A percentile compares a stretch with the other conserved stretches of the same genome.
These are phyloP conservation scores for Candida methanosorbosa DNA, from an alignment of 805 yeast genomes.

Conservation along the genomic window DNA sequence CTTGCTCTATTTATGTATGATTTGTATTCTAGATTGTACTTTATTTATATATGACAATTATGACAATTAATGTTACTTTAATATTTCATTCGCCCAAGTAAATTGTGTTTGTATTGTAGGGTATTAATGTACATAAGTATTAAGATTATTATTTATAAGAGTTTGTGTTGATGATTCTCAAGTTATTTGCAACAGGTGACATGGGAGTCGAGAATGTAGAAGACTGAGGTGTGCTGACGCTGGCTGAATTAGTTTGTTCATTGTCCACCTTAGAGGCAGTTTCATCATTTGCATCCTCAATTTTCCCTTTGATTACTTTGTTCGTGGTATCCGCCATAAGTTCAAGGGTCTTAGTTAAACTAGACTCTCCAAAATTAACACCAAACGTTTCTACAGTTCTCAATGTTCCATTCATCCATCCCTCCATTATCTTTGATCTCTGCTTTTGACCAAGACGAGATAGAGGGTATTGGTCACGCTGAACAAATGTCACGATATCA, in stretches of 20 bases:
- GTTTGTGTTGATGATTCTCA: conserved; percentile 1
- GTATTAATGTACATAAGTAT: neutral
- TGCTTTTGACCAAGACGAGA: conserved; percentile 73
- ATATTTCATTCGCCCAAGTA: too few species aligned
- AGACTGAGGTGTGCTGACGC: too few species aligned
- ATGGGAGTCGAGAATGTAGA: neutral
- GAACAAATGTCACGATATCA: conserved; percentile 78
- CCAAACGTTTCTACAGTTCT: conserved; percentile 36
- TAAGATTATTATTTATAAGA: too few species aligned
- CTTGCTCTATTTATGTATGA: too few species aligned
- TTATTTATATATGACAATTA: too few species aligned
- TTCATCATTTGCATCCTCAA: too few species aligned
- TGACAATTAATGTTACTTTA: too few species aligned
- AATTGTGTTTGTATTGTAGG: neutral
- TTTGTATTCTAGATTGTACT: too few species aligned
- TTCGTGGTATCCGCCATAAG: conserved; percentile 33
- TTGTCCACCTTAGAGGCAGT: too few species aligned
- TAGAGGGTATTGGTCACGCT: conserved; percentile 51
- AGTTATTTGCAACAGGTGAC: too few species aligned
- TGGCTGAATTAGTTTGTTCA: too few species aligned
- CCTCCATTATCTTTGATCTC: conserved; percentile 54
- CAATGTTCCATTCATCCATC: conserved; percentile 45
- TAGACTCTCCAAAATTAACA: conserved; percentile 59
- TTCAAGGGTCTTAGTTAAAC: conserved; percentile 48
- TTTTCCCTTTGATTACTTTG: neutral